Evolutionary conservation across 129 eudicot genomes (phyloP).

Genomic region (Escallonia herrerae): DNA sequence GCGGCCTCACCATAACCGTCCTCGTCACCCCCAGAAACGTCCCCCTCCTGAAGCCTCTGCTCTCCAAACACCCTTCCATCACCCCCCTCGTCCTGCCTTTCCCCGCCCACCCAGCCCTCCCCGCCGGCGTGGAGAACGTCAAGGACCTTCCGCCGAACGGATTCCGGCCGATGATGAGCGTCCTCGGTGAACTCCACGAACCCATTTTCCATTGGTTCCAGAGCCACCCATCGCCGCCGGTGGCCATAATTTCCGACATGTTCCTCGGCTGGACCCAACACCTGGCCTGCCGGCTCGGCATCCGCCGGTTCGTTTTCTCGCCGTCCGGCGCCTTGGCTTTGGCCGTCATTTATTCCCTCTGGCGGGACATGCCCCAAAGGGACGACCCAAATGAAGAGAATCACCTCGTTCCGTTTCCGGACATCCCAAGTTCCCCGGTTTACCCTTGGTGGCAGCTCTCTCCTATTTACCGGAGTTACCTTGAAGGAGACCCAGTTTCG

Average conservation of each 20-base stretch:
- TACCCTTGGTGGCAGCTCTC: slow-evolving; percentile 23
- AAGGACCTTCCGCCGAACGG: background rate
- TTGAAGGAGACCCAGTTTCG: slow-evolving; percentile 15
- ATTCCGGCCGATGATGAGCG: background rate
- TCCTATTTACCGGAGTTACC: background rate
- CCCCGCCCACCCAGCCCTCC: background rate
- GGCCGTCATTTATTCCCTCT: slow-evolving; percentile 7
- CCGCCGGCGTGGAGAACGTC: background rate
- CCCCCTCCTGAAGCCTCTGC: slow-evolving; percentile 4
- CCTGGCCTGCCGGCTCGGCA: slow-evolving; percentile 23
- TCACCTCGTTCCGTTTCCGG: slow-evolving; percentile 9
- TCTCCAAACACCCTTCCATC: background rate
- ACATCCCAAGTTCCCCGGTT: slow-evolving; percentile 23
- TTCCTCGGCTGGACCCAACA: slow-evolving; percentile 36
- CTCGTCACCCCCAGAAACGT: slow-evolving; percentile 10
- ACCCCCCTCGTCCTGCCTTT: background rate
- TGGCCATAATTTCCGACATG: slow-evolving; percentile 32
- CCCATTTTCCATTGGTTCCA: slow-evolving; percentile 16
- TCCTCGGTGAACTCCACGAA: background rate
- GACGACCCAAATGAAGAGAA: background rate
- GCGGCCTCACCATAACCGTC: slow-evolving; percentile 12
- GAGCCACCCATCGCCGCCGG: slow-evolving; percentile 17
- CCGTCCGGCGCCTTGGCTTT: slow-evolving; percentile 24
- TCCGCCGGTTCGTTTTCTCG: slow-evolving; percentile 26
- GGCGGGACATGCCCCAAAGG: slow-evolving; percentile 12